Evolutionary conservation across 257 asterid genomes (phyloP), one percentile per base, ranked within the genome.

Genomic region (Plantago ovata): DNA sequence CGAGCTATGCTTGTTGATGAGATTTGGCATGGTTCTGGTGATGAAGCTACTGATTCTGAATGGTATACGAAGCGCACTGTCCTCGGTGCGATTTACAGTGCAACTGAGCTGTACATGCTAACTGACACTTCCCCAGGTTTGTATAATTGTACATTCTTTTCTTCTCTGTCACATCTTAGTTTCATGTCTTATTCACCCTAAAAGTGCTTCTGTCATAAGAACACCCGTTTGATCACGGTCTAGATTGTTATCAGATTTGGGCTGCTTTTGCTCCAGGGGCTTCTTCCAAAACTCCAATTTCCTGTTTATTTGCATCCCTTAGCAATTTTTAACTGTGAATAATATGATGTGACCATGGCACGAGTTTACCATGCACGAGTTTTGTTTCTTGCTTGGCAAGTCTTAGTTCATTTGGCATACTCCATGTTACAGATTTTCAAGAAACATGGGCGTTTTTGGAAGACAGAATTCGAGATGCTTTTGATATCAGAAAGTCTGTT

Each of bases 1-100:
- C 81, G 96, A 52, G 94, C 95, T 33, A 76, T 84, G 89, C 86
- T 92, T 63, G 81, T 92, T 73, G 95, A 92, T 77, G 98, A 92
- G 82, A 81, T 92, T 64, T 85, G 92, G 89, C 94, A 84, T 83
- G 95, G 93, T 32, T 86, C 80, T 72, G 90, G 88, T 50, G 95
- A 84, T 62, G 86, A 78, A 71, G 73, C 90, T 38, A 65, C 79
- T 60, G 87, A 82, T 57, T 58, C 72, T 21, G 95, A 88, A 69
- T 88, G 96, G 96, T 85, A 92, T 71, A 78, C 72, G 54, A 92
- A 82, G 70, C 94, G 95, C 57, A 82, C 91, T 7, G 64, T 85
- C 78, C 95, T 88, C 68, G 96, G 95, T 40, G 95, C 95, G 40
- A 77, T 88, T 71, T 92, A 92, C 78, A 83, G 95, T 28, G 50